Conservation (phyloP, 148 eudicot species). For the Oxyria digyna region DNA sequence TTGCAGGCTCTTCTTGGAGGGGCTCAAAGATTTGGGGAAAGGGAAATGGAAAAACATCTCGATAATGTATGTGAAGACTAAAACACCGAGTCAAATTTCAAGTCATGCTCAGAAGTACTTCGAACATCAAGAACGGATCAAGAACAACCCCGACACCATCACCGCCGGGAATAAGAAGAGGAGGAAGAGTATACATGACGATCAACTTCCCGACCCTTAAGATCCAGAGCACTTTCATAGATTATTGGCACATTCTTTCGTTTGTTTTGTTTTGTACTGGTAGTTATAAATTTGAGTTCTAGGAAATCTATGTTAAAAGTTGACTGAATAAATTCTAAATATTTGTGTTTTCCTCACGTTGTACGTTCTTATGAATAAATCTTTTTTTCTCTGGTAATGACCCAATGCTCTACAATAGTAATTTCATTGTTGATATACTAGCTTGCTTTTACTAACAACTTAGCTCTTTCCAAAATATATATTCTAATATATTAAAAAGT, state of each 20-base stretch:
- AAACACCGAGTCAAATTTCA: slow-evolving; percentile 76
- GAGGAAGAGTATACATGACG: slow-evolving; percentile 74
- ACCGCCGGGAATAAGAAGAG: slow-evolving; percentile 61
- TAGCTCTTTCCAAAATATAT: no score
- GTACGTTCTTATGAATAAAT: no score
- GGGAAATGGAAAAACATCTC: slow-evolving; percentile 91
- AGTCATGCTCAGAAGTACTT: slow-evolving; percentile 95
- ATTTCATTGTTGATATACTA: no score
- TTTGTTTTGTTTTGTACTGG: no score
- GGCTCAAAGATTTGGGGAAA: slow-evolving; percentile 68
- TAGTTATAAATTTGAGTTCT: not conserved
- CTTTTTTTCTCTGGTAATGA: no score
- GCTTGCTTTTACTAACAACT: no score
- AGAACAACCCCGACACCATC: slow-evolving; percentile 22
- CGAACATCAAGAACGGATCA: not conserved
- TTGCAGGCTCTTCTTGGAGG: slow-evolving; percentile 62
- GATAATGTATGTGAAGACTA: slow-evolving; percentile 49
- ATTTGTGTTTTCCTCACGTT: no score
- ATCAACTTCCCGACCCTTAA: not conserved
- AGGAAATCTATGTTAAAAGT: not conserved
- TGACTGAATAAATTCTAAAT: no score
- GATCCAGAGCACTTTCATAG: no score
- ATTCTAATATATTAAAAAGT: no score
- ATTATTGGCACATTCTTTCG: no score
- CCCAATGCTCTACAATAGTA: no score